Evolutionary conservation across 495 filamentous ascomycete species (phyloP).

Genomic region (Aspergillus asperescens): DNA sequence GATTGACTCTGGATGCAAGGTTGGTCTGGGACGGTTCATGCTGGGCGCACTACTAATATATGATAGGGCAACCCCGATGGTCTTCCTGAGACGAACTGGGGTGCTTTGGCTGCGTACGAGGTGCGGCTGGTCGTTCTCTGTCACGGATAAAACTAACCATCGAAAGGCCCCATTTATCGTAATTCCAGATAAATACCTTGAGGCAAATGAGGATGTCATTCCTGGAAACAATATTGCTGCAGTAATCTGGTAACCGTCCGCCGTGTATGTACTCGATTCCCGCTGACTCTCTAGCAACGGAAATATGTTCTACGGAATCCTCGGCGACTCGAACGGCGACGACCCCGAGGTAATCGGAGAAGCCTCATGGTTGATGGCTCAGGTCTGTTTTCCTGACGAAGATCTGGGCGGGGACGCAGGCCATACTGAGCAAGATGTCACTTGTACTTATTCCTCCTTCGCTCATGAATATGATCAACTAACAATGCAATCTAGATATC

Average conservation of each 20-base stretch:
- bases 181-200: constrained; percentile 30
- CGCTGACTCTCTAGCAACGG: constrained; percentile 20
- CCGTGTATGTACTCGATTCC: too few relatives aligned
- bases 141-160: neutral
- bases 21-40: neutral
- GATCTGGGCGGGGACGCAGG: constrained; percentile 30
- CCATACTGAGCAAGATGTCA: constrained; percentile 29
- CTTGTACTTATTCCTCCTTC: constrained; percentile 22
- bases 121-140: neutral
- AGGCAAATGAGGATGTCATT: constrained; percentile 19
- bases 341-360: constrained; percentile 34
- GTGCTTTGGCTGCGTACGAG: constrained; percentile 33
- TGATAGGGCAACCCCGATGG: constrained; percentile 34
- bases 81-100: constrained; percentile 29
- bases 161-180: constrained; percentile 33
- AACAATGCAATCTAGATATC: constrained; percentile 24
- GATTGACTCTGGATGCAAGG: constrained; percentile 30
- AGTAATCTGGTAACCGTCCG: constrained; percentile 34
- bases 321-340: constrained; percentile 35
- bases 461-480: neutral
- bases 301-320: constrained; percentile 40
- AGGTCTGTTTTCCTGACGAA: constrained; percentile 35
- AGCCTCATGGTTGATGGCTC: constrained; percentile 38
- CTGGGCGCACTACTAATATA: neutral
- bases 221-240: constrained; percentile 36